These are phyloP conservation scores for Aspergillus pseudotamarii DNA, from an alignment of 2,329 filamentous ascomycete genomes.

Conservation along the genomic window DNA sequence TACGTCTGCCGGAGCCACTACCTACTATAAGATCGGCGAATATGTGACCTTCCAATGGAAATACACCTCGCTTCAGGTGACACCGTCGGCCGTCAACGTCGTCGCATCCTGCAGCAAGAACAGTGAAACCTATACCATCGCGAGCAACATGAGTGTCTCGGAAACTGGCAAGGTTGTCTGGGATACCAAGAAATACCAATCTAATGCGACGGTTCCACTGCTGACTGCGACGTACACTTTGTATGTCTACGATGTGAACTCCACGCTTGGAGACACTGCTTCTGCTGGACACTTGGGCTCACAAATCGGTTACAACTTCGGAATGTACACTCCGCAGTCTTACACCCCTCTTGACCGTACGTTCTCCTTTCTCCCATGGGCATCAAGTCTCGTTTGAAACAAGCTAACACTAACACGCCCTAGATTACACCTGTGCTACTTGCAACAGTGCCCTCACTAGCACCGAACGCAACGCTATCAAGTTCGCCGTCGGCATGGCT, in stretches of 20 bases:
- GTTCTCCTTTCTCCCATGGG: constrained; percentile 22
- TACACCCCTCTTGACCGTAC: constrained; percentile 55
- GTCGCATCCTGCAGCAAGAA: constrained; percentile 64
- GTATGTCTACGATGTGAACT: constrained; percentile 62
- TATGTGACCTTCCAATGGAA: constrained; percentile 69
- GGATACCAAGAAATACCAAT: constrained; percentile 61
- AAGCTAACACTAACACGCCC: constrained; percentile 15
- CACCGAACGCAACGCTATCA: constrained; percentile 58
- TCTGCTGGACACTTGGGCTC: constrained; percentile 58
- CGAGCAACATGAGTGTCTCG: constrained; percentile 59
- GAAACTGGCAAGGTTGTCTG: constrained; percentile 59
- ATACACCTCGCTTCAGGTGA: constrained; percentile 65
- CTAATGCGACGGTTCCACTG: constrained; percentile 53
- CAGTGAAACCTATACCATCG: constrained; percentile 63
- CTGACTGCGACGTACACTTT: constrained; percentile 66
- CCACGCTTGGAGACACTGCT: constrained; percentile 54
- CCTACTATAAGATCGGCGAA: constrained; percentile 67
- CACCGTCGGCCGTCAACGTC: constrained; percentile 62
- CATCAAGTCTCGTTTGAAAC: constrained; percentile 15
- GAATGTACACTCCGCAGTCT: constrained; percentile 62
- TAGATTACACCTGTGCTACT: constrained; percentile 59
- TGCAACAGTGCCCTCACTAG: constrained; percentile 58
- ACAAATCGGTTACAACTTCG: constrained; percentile 59
- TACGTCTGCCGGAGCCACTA: constrained; percentile 53
- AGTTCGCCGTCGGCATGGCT: constrained; percentile 58